Evolutionary conservation across 768 basidiomycete genomes (phyloP), one percentile per base, ranked within the genome.

Genomic region (Coprinopsis strossmayeri): DNA sequence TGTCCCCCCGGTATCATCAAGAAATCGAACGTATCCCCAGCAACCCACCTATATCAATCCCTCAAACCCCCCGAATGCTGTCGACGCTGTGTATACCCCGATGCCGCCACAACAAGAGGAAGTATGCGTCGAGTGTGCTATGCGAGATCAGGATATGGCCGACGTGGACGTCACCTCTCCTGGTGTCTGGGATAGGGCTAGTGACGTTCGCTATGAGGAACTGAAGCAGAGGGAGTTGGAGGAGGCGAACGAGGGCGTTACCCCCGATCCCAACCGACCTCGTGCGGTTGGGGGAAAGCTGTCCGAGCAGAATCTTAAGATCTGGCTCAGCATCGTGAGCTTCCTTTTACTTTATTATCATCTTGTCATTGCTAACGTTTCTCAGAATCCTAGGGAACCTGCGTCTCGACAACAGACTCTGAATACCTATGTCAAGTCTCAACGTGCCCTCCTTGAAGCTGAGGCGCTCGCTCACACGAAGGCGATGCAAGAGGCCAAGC

Each of bases 71-170:
- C 71, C 81, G 41, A 82, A 82, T 53, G 75, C 83, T 3, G 73
- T 82, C 42, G 81, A 84, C 52, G 76, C 84, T 2, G 73, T 81
- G 3, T 81, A 78, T 57, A 73, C 77, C 0, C 78, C 81, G 52
- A 64, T 65, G 26, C 78, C 73, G 20, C 78, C 70, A 12, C 77
- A 71, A 9, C 82, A 78, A 54, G 87, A 89, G 57, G 95, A 98
- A 63, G 70, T 97, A 25, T 99, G 95, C 57, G 73, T 96, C 28
- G 96, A 98, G 65, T 99, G 96, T 61, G 87, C 96, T 50, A 98
- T 98, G 94, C 84, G 96, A 26, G 96, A 99, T 65, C 82, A 95
- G 61, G 96, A 99, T 62, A 91, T 99, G 87, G 91, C 85, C 7
- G 94, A 96, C 63, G 91, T 99, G 21, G 79, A 89, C 63, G 96